Evolutionary conservation across 2,329 filamentous ascomycete genomes (phyloP), one percentile per base, ranked within the genome.

Genomic region (Colletotrichum karsti): DNA sequence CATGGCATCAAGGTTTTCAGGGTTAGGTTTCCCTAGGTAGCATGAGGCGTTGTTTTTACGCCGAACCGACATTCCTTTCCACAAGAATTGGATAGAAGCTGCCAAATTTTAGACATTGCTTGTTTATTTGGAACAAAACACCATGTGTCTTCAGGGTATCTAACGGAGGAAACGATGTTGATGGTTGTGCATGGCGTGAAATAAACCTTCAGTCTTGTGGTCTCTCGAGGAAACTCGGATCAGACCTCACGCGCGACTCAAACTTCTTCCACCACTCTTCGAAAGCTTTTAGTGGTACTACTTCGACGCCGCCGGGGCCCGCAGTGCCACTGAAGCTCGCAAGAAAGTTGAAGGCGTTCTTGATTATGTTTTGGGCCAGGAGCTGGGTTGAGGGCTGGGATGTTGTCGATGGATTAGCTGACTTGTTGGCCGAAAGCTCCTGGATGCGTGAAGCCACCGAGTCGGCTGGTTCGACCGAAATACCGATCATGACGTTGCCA

Each of bases 211-310:
- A 76, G 41, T 78, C 74, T 28, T 70, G 69, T 51, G 80, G 78
- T 74, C 91, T 89, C 80, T 98, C 95, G 72, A 99, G 83, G 77
- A 99, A 99, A 7, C 89, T 88, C 0, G 96, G 95, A 81, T 99
- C 96, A 71, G 89, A 87, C 74, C 95, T 91, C 41, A 99, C 88
- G 76, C 91, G 91, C 69, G 89, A 88, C 83, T 99, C 95, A 81
- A 99, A 99, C 81, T 98, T 98, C 69, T 86, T 88, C 96, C 97
- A 99, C 96, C 97, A 99, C 66, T 97, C 94, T 81, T 97, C 92
- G 78, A 99, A 99, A 5, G 93, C 93, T 81, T 93, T 96, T 71
- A 99, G 81, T n/a, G 96, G 95, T 24, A 99, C 93, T 12, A 97
- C 92, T 78, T 98, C 95, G 50, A 92, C 88, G 0, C 92, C 92